Base-by-base conservation (phyloP, 331 rosid species). In the Quercus phellos region DNA sequence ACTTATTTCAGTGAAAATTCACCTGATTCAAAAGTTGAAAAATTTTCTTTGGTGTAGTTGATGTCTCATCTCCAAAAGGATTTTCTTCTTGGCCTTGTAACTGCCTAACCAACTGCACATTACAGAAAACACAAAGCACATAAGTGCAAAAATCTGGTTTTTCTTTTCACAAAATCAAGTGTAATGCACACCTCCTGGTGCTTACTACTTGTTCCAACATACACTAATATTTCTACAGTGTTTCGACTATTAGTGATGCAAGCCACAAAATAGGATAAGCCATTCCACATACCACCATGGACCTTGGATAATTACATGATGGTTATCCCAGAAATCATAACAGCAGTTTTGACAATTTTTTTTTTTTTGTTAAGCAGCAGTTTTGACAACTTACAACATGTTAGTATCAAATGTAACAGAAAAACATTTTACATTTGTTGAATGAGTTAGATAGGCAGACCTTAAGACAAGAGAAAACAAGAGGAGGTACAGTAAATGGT, bases 11-110 rank as follows among this genome's bases (percentile, higher is more conserved):
- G 24, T 16, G 6, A 27, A 22, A 78, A 59, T 59, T 51, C 76
- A 95, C 99, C 99, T 89, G 97, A 85, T 90, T 89, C 82, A 95
- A 85, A 70, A 95, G 97, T 96, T 93, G 99, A 84, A 95, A 95
- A 54, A 82, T 88, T 88, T 93, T 95, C 90, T 95, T 95, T 11
- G 98, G 98, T 51, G 97, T 85, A 35, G 92, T 75, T 27, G 96
- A 63, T 11, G 90, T 53, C 72, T 91, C 98, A 66, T 93, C 88
- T 78, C 97, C 99, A 83, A 93, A 93, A 71, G 98, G 97, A 87
- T 95, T 93, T 76, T 91, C 94, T 1, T 91, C 94, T 77, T 80
- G 99, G 76, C 94, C 93, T 89, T 95, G 99, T 89, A 95, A 87
- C 81, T 89, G 98, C 86, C 97, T 88, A 74, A 95, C 96, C 91